Base-by-base conservation (phyloP, 2,329 filamentous ascomycete genomes). In the Hymenoscyphus fructigenus region DNA sequence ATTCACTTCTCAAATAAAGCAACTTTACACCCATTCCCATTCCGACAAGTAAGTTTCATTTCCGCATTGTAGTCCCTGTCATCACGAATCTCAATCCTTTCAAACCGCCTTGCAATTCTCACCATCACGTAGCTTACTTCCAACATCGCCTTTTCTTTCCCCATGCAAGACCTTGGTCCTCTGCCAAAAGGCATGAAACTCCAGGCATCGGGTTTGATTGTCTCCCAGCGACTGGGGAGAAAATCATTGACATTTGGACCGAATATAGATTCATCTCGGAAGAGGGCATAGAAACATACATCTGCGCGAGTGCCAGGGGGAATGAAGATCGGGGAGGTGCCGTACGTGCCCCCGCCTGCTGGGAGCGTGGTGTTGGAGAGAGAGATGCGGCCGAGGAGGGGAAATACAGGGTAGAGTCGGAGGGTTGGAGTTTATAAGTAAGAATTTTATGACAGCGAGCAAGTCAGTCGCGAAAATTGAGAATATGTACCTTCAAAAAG, bases 11-110 rank as follows among this genome's bases (percentile, higher is more conserved):
- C 38, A n/a, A 44, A 44, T n/a, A 44, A n/a, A 44, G 38, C 38
- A n/a, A 59, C 57, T 12, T 36, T 26, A 28, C 57, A 59, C 7
- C 57, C 34, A 44, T 59, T 59, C 12, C 6, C 34, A 44, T 59
- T 59, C 15, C 57, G 34, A 34, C 17, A n/a, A 41, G 32, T 59
- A 10, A 59, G 26, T 20, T 44, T 59, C 29, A 59, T 23, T 15
- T 44, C 17, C 7, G 17, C 57, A 4, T 9, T 9, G 2, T 28
- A 59, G 7, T 26, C 32, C 14, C 36, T 41, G 10, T 44, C 34
- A 44, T 59, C 34, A 2, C 57, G 15, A 59, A 2, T 59, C 34
- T 59, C 34, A 3, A 59, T 23, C 15, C 26, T 59, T 28, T 59
- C 36, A 23, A 44, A 59, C 9, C 5, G 7, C 57, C 26, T n/a